Evolutionary conservation across 2,329 filamentous ascomycete species (phyloP).

Genomic region (Fusarium dlaminii): DNA sequence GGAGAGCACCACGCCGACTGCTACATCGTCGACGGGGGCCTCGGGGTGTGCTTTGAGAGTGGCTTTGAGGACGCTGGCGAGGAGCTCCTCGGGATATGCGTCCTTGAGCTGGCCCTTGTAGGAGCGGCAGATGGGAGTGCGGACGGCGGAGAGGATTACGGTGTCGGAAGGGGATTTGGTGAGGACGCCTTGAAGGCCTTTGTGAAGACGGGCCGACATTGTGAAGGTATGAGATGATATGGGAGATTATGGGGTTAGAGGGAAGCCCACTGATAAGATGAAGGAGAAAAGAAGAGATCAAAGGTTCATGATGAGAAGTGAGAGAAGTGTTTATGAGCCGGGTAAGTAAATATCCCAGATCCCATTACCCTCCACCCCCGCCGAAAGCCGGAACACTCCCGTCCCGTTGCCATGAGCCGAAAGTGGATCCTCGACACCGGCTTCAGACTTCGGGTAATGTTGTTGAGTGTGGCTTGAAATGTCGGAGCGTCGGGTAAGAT

Average conservation of each 20-base stretch:
- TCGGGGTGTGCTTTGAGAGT: slow-evolving; percentile 71
- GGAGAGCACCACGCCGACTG: slow-evolving; percentile 87
- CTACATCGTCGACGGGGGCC: slow-evolving; percentile 75
- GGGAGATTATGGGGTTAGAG: background rate
- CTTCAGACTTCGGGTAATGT: slow-evolving; percentile 41
- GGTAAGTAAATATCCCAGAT: slow-evolving; percentile 39
- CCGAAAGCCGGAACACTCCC: slow-evolving; percentile 27
- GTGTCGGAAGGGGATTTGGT: slow-evolving; percentile 82
- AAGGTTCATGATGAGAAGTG: slow-evolving; percentile 1
- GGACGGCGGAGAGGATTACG: slow-evolving; percentile 89
- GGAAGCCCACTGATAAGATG: slow-evolving; percentile 1
- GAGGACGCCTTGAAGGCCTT: slow-evolving; percentile 78
- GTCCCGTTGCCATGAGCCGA: slow-evolving; percentile 33
- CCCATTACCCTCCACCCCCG: slow-evolving; percentile 15
- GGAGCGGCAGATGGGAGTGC: slow-evolving; percentile 85
- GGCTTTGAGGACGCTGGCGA: slow-evolving; percentile 67
- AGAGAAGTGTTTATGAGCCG: slow-evolving; percentile 14
- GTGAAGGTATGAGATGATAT: background rate
- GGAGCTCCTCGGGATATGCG: slow-evolving; percentile 89
- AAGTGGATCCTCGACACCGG: slow-evolving; percentile 26
- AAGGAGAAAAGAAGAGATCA: background rate
- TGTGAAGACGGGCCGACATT: slow-evolving; percentile 39
- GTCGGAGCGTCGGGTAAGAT: slow-evolving; percentile 22
- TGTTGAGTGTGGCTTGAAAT: slow-evolving; percentile 11
- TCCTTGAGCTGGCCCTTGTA: slow-evolving; percentile 87